phyloP scores from a whole-genome alignment of 257 asterid species.

The Ilex asprella region DNA sequence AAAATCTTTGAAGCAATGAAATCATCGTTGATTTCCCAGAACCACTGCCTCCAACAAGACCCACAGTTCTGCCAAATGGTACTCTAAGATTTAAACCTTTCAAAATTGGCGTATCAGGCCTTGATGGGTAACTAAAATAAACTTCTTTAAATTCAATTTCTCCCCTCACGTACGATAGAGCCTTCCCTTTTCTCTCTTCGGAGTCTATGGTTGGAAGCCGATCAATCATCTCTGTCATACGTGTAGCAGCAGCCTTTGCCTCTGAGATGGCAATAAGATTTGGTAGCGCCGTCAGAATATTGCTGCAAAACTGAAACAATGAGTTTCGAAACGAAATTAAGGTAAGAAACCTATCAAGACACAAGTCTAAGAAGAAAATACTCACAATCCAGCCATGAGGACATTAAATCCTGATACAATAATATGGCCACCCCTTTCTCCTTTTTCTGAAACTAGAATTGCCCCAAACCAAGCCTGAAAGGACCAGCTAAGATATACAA shows the following conservation, averaged over 20 bases:
- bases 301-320: conserved; percentile 27
- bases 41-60: conserved; percentile 77
- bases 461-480: conserved; percentile 83
- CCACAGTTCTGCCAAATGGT: conserved; percentile 59
- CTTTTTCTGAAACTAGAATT: conserved; percentile 48
- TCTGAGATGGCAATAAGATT: conserved; percentile 75
- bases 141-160: conserved; percentile 63
- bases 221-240: conserved; percentile 73
- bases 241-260: conserved; percentile 61
- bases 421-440: conserved; percentile 73
- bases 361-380: conserved; percentile 6
- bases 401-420: conserved; percentile 83
- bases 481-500: conserved; percentile 74
- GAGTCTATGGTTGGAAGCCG: conserved; percentile 50
- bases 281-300: conserved; percentile 69
- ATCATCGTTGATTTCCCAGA: conserved; percentile 72
- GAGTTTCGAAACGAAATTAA: background rate
- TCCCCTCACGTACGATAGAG: conserved; percentile 73
- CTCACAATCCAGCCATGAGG: conserved; percentile 84
- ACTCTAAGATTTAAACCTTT: conserved; percentile 53
- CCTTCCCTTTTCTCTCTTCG: conserved; percentile 75
- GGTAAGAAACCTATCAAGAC: background rate
- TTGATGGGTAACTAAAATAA: conserved; percentile 65
- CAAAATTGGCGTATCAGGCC: conserved; percentile 51
- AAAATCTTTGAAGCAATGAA: conserved; percentile 60